Base-by-base conservation (phyloP, 768 basidiomycete genomes). In the Agaricus bisporus region DNA sequence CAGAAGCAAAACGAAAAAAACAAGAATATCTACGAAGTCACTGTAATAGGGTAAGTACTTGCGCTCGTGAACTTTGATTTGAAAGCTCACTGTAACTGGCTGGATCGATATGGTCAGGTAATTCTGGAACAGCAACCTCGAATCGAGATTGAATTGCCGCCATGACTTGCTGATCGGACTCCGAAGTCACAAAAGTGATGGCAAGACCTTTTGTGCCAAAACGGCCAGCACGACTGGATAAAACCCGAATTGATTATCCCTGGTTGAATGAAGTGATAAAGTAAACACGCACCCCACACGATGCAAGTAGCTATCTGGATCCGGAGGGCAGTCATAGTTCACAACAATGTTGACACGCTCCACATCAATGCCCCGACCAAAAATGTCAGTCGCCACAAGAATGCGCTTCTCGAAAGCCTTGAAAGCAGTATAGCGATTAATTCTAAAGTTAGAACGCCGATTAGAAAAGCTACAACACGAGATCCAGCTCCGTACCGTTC, bases 371-470 rank as follows among this genome's bases (percentile, higher is more conserved):
- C 95, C 97, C 69, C 97, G 91, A 56, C 97, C 97, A 57, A 99
- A 99, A 60, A 99, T 98, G 68, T 99, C 97, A 17, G 97, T 99
- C 17, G 95, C 95, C 39, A 99, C 97, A 17, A 99, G 80, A 59
- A 99, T 98, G 59, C 97, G 93, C 74, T 98, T 99, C 76, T 99
- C 97, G 61, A 99, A 99, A 15, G 91, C 91, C 73, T 99, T 99
- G 81, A 99, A 99, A 36, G 95, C 92, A 25, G 91, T 90, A 73
- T 98, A 99, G 14, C 95, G 90, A 54, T 80, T 81, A 68, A 99
- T 98, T 54, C 94, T 95, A 60, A 17, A 50, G 32, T 47, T 46
- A 18, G 32, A 39, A 37, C 51, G 37, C 65, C 37, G 50, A 46
- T 46, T 18, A 60, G 26, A 44, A 43, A 35, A 20, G 2, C 17